Evolutionary conservation across 257 asterid genomes (phyloP).

Genomic region (Nicotiana obtusifolia): DNA sequence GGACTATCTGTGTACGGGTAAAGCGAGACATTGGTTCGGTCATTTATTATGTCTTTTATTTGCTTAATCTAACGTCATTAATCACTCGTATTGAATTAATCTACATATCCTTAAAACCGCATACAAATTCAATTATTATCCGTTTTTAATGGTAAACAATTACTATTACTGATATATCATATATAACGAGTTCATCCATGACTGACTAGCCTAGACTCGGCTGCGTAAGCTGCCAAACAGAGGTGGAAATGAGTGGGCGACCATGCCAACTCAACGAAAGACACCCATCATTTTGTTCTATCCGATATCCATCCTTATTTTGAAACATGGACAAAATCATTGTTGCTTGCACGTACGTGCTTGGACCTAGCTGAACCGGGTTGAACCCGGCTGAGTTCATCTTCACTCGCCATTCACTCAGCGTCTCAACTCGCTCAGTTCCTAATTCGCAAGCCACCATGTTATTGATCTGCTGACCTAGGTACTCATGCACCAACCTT

Average conservation of each 20-base stretch:
- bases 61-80: no score
- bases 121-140: no score
- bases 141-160: no score
- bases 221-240: slow-evolving; percentile 16
- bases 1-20: no score
- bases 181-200: no score
- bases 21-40: no score
- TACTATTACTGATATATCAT: no score
- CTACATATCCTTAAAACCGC: no score
- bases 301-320: slow-evolving; percentile 4
- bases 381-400: slow-evolving; percentile 9
- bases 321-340: slow-evolving; percentile 5
- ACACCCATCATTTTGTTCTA: slow-evolving; percentile 6
- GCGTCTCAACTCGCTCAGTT: neutral
- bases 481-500: neutral
- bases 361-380: slow-evolving; percentile 1
- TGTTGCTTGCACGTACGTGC: slow-evolving; percentile 5
- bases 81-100: no score
- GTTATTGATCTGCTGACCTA: slow-evolving; percentile 12
- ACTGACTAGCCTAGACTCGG: no score
- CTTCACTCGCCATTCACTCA: slow-evolving; percentile 11
- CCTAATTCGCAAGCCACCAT: slow-evolving; percentile 9
- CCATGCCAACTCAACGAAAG: slow-evolving; percentile 14
- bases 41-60: no score
- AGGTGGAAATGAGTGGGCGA: slow-evolving; percentile 12